Percentiles rank a stretch among this genome's conserved stretches.
These are phyloP conservation scores for Sporothrix schenckii DNA, from an alignment of 2,329 filamentous ascomycete species.

Conservation along the genomic window DNA sequence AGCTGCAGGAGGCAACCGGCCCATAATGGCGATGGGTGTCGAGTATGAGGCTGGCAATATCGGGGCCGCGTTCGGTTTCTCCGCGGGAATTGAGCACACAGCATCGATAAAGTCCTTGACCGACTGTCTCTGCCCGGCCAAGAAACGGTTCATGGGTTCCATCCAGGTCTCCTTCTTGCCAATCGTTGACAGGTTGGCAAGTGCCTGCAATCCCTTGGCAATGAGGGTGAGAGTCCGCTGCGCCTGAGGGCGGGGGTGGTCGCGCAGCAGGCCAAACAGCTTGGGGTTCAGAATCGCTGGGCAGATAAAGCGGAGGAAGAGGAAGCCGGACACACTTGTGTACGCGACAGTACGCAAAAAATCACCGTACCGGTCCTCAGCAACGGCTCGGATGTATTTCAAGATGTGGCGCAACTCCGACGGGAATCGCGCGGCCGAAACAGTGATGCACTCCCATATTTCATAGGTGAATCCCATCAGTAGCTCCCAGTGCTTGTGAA, in stretches of 20 bases:
- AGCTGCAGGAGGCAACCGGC: constrained; percentile 75
- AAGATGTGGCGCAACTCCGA: constrained; percentile 82
- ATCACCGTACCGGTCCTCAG: constrained; percentile 91
- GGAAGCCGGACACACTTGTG: constrained; percentile 90
- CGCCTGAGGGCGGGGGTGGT: constrained; percentile 79
- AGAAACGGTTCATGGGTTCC: constrained; percentile 95
- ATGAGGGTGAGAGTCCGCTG: constrained; percentile 90
- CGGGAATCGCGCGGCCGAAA: constrained; percentile 74
- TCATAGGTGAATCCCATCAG: constrained; percentile 76
- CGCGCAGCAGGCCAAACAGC: constrained; percentile 79
- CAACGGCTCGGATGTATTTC: constrained; percentile 87
- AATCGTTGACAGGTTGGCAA: constrained; percentile 88
- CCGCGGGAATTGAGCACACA: constrained; percentile 79
- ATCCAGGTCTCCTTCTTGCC: constrained; percentile 98
- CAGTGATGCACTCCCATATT: constrained; percentile 81
- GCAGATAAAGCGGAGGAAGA: constrained; percentile 94
- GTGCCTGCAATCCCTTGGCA: constrained; percentile 85
- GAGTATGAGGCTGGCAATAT: constrained; percentile 82
- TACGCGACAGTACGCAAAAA: constrained; percentile 88
- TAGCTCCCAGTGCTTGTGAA: constrained; percentile 80
- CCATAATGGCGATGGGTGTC: constrained; percentile 87
- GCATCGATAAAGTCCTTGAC: constrained; percentile 88
- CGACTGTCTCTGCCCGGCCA: constrained; percentile 71
- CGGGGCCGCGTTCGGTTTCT: constrained; percentile 57
- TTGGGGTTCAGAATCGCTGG: constrained; percentile 96